phyloP scores from a whole-genome alignment of 495 filamentous ascomycete genomes.

The Immersiella caudata region DNA sequence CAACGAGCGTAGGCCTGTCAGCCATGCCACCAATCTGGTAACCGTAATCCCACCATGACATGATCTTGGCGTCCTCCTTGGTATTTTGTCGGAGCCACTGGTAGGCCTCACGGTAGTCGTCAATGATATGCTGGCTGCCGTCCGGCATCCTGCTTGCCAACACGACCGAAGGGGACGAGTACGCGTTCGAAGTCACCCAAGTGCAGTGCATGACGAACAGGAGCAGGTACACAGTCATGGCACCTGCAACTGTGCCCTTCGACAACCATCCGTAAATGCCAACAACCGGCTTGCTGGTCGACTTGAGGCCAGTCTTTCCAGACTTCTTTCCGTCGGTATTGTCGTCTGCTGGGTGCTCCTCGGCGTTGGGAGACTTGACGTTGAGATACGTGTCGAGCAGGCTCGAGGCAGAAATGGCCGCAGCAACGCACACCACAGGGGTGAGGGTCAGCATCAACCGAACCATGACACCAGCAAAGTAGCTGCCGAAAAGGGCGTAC shows the following conservation, averaged over 20 bases:
- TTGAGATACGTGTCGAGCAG: constrained; percentile 86
- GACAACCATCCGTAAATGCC: constrained; percentile 84
- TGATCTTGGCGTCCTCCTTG: constrained; percentile 90
- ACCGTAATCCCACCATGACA: constrained; percentile 99
- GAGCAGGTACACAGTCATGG: constrained; percentile 77
- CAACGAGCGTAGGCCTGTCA: constrained; percentile 93
- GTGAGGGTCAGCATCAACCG: constrained; percentile 97
- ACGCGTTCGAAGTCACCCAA: constrained; percentile 99
- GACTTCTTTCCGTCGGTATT: constrained; percentile 52
- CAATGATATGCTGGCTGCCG: constrained; percentile 97
- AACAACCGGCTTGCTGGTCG: constrained; percentile 70
- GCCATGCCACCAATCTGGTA: constrained; percentile 99
- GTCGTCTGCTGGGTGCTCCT: constrained; percentile 54
- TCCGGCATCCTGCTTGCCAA: constrained; percentile 90
- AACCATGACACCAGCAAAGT: constrained; percentile 99
- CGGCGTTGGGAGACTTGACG: constrained; percentile 55
- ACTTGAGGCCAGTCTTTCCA: constrained; percentile 62
- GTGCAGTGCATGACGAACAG: constrained; percentile 97
- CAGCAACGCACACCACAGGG: constrained; percentile 92
- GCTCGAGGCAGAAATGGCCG: constrained; percentile 85
- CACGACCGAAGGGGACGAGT: constrained; percentile 97
- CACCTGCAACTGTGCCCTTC: constrained; percentile 71
- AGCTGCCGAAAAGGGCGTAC: constrained; percentile 91
- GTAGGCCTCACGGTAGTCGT: constrained; percentile 99
- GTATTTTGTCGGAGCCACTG: constrained; percentile 99